Percentiles rank a stretch among this genome's conserved stretches.
phyloP scores from a whole-genome alignment of 345 rosid species.

The Populus ilicifolia region DNA sequence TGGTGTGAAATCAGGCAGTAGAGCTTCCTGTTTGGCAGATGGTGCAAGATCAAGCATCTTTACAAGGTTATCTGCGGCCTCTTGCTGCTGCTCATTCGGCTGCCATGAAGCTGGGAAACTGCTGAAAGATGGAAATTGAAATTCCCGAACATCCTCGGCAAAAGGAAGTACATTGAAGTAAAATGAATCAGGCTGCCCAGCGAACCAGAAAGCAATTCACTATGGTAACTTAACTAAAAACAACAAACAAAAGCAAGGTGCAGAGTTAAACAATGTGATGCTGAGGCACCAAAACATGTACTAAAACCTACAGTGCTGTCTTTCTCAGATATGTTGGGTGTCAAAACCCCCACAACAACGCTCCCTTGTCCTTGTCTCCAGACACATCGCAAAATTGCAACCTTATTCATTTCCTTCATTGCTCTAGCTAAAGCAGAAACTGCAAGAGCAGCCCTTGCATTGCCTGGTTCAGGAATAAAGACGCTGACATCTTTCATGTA shows the following conservation, averaged over 20 bases:
- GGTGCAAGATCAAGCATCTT: slow-evolving; percentile 84
- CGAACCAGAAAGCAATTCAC: slow-evolving; percentile 13
- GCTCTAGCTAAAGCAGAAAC: slow-evolving; percentile 87
- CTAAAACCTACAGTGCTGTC: slow-evolving; percentile 55
- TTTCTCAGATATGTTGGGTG: slow-evolving; percentile 66
- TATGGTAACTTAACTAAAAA: slow-evolving; percentile 11
- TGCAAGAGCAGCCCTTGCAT: slow-evolving; percentile 52
- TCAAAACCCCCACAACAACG: slow-evolving; percentile 75
- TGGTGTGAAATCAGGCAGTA: slow-evolving; percentile 76
- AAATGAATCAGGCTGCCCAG: slow-evolving; percentile 81
- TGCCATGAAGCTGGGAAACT: slow-evolving; percentile 61
- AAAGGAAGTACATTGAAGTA: slow-evolving; percentile 84
- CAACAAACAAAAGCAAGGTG: slow-evolving; percentile 1
- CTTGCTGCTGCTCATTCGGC: slow-evolving; percentile 80
- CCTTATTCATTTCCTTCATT: slow-evolving; percentile 70
- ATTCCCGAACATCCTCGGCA: slow-evolving; percentile 87
- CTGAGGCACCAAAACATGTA: background rate
- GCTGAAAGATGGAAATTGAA: slow-evolving; percentile 78
- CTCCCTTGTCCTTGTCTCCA: slow-evolving; percentile 85
- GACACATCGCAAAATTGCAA: slow-evolving; percentile 87
- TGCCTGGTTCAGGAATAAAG: slow-evolving; percentile 80
- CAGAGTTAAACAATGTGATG: slow-evolving; percentile 2
- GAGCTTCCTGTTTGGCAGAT: slow-evolving; percentile 52
- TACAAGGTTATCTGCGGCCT: slow-evolving; percentile 73
- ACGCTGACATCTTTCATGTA: slow-evolving; percentile 90